Base-by-base conservation (phyloP, 1,284 basidiomycete species). In the Exobasidium rhododendri region DNA sequence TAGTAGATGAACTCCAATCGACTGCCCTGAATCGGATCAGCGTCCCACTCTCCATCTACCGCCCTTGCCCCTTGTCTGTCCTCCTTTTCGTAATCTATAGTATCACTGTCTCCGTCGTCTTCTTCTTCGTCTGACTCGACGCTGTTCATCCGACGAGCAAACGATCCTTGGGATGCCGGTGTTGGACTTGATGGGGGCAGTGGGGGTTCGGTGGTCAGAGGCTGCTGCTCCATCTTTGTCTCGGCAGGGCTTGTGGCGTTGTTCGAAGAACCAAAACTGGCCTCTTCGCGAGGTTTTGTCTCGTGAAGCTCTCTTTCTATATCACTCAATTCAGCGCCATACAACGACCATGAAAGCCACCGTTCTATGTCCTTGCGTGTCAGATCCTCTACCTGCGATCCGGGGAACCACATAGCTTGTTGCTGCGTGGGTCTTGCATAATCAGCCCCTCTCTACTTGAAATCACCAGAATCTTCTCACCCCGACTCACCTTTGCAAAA, bases 261-360 rank as follows among this genome's bases (percentile, higher is more conserved):
- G n/a, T n/a, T n/a, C n/a, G n/a, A n/a, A n/a, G n/a, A n/a, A n/a
- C n/a, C n/a, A n/a, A n/a, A n/a, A n/a, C n/a, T n/a, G n/a, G n/a
- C n/a, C n/a, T n/a, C n/a, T n/a, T n/a, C n/a, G n/a, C n/a, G n/a
- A n/a, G n/a, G n/a, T n/a, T n/a, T n/a, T n/a, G n/a, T n/a, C n/a
- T n/a, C n/a, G n/a, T n/a, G n/a, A n/a, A n/a, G n/a, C 55, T 76
- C 73, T 2, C 49, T 59, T 50, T 69, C 68, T 22, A 77, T 43
- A 54, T 70, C 65, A 28, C 73, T 70, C 50, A 75, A 66, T 17
- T 63, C 44, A 2, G 61, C 61, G 7, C 62, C 74, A 40, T 73
- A 77, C 1, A 80, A 59, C 20, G 69, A 63, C 74, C 78, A 79
- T 4, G 74, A 67, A 28, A 79, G 64, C 78, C 78, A 80, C 46